phyloP scores from a whole-genome alignment of 345 rosid species.

The Physaria fendleri region DNA sequence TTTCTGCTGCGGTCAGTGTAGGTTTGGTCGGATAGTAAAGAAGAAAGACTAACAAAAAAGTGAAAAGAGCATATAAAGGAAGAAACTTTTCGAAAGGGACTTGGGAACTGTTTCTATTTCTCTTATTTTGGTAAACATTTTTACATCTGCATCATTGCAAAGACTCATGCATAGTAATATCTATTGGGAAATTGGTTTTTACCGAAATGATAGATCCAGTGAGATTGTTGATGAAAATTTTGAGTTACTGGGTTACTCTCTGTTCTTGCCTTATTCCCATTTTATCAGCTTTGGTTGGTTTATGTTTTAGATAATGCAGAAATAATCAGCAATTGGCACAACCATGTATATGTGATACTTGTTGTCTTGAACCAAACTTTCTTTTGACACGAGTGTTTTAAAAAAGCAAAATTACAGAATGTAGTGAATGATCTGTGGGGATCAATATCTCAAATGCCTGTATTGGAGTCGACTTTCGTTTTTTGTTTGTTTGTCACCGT shows the following conservation, averaged over 20 bases:
- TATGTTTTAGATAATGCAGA: no score
- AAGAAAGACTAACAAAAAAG: conserved; percentile 28
- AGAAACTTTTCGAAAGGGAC: background rate
- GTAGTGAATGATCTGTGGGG: no score
- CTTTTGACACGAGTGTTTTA: no score
- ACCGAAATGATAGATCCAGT: background rate
- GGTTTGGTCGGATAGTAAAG: conserved; percentile 32
- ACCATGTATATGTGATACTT: no score
- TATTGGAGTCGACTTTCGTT: no score
- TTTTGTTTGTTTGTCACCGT: no score
- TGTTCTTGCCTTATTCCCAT: background rate
- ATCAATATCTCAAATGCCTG: no score
- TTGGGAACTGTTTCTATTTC: conserved; percentile 14
- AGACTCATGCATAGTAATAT: conserved; percentile 22
- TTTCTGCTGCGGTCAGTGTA: background rate
- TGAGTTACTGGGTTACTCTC: conserved; percentile 5
- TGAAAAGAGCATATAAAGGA: conserved; percentile 19
- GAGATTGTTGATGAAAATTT: conserved; percentile 8
- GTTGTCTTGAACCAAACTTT: no score
- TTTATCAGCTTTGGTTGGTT: background rate
- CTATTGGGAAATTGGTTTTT: background rate
- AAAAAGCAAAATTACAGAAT: no score
- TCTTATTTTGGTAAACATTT: conserved; percentile 25
- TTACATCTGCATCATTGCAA: conserved; percentile 27
- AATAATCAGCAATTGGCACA: no score